phyloP scores from a whole-genome alignment of 2,329 filamentous ascomycete genomes.

The Lomentospora prolificans region DNA sequence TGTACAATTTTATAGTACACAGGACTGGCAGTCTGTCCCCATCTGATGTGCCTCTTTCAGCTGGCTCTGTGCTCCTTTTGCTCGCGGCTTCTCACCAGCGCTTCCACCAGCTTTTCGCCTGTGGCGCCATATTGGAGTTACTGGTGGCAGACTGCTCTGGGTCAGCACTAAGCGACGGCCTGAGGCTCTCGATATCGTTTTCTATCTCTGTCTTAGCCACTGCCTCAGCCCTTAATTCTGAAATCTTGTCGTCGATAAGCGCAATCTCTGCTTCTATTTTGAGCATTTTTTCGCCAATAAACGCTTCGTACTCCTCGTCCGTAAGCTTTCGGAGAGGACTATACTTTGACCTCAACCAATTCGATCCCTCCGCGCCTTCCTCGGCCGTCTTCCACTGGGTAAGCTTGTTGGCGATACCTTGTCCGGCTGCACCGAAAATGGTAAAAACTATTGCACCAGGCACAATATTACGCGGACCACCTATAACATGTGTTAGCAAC shows the following conservation, averaged over 20 bases:
- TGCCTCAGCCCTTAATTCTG: constrained; percentile 18
- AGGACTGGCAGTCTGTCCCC: no score
- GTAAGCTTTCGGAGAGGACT: constrained; percentile 61
- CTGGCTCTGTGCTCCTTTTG: no score
- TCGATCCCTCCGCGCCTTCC: constrained; percentile 4
- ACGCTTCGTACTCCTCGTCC: constrained; percentile 61
- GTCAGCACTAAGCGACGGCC: no score
- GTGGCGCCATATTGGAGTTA: no score
- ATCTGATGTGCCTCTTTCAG: no score
- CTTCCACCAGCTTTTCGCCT: not conserved
- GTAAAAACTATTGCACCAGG: constrained; percentile 41
- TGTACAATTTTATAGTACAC: no score
- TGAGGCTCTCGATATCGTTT: no score
- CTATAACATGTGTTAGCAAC: constrained; percentile 21
- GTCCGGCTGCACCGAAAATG: constrained; percentile 28
- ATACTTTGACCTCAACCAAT: constrained; percentile 51
- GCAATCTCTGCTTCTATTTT: constrained; percentile 68
- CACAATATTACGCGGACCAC: constrained; percentile 41
- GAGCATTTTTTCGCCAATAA: constrained; percentile 62
- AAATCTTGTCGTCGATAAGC: constrained; percentile 66
- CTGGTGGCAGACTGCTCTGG: no score
- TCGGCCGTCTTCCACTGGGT: constrained; percentile 27
- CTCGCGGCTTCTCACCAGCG: no score
- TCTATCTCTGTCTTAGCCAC: constrained; percentile 4
- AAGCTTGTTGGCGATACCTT: constrained; percentile 25